phyloP scores from a whole-genome alignment of 1,139 yeast genomes.

The Magnusiomyces fungicola region DNA sequence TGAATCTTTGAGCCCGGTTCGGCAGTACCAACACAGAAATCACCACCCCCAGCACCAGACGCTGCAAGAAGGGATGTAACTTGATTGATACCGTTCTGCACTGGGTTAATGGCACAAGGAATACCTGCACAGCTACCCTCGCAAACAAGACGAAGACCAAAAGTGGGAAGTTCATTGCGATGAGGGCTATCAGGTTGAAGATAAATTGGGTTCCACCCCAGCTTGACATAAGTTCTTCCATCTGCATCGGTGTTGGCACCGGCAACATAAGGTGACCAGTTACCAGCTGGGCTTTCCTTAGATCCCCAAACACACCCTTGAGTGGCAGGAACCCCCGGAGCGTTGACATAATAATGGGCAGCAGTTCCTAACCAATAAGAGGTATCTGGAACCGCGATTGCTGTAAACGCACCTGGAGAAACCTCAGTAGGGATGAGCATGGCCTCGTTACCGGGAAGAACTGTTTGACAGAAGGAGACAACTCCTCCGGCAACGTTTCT shows the following conservation, averaged over 20 bases:
- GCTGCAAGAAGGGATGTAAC: conserved; percentile 36
- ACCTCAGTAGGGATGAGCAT: conserved; percentile 82
- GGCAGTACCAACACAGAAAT: conserved; percentile 80
- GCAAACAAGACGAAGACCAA: conserved; percentile 69
- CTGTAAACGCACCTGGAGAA: conserved; percentile 38
- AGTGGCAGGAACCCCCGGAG: conserved; percentile 70
- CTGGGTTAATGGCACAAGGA: conserved; percentile 74
- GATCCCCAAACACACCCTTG: conserved; percentile 88
- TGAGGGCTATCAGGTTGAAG: conserved; percentile 52
- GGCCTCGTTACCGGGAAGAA: conserved; percentile 87
- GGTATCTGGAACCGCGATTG: conserved; percentile 78
- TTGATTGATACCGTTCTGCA: conserved; percentile 48
- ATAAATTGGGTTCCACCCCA: conserved; percentile 88
- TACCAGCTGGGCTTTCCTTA: conserved; percentile 58
- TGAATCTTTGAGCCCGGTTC: conserved; percentile 53
- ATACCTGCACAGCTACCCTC: conserved; percentile 65
- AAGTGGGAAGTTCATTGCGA: conserved; percentile 48
- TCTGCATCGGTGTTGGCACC: conserved; percentile 71
- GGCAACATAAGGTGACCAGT: conserved; percentile 91
- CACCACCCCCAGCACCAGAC: conserved; percentile 57
- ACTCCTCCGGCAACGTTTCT: conserved; percentile 41
- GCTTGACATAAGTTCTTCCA: conserved; percentile 68
- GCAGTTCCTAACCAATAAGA: conserved; percentile 57
- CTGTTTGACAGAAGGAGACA: conserved; percentile 88
- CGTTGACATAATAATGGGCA: conserved; percentile 78